Conservation (phyloP, 2,329 filamentous ascomycete species). For the Cryphonectria nitschkei region DNA sequence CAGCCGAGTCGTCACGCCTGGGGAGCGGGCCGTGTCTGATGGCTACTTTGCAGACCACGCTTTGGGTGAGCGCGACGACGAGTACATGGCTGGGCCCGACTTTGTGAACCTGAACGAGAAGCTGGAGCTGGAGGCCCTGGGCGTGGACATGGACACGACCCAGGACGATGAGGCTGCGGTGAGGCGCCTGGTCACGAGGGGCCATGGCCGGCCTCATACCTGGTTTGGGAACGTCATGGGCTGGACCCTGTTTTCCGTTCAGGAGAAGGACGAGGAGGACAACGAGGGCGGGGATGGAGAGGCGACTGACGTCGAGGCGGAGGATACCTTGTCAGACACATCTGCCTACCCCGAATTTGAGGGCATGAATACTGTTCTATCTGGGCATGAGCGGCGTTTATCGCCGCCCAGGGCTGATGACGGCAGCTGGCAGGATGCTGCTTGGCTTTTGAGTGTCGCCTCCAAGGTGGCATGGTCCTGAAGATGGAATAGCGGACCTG, state of each 20-base stretch:
- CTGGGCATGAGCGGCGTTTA: conserved; percentile 47
- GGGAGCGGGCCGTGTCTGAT: conserved; percentile 43
- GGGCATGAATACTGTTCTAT: conserved; percentile 42
- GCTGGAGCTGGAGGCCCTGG: conserved; percentile 60
- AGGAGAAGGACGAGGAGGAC: conserved; percentile 62
- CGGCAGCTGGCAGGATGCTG: conserved; percentile 68
- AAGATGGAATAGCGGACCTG: conserved; percentile 2
- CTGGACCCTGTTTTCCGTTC: conserved; percentile 65
- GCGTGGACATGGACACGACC: conserved; percentile 48
- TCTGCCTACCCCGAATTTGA: conserved; percentile 41
- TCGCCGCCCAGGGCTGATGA: conserved; percentile 56
- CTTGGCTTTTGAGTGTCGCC: conserved; percentile 69
- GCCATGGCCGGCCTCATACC: conserved; percentile 55
- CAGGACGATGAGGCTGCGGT: conserved; percentile 63
- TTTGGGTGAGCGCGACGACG: conserved; percentile 35
- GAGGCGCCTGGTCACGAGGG: conserved; percentile 56
- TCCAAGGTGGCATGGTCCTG: conserved; percentile 51
- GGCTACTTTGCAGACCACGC: conserved; percentile 42
- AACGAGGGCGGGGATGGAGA: conserved; percentile 34
- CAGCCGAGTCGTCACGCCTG: conserved; percentile 50
- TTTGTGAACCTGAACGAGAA: conserved; percentile 66
- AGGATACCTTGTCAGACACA: conserved; percentile 19
- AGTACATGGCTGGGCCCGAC: conserved; percentile 56
- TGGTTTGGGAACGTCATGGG: conserved; percentile 64
- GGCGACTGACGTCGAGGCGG: conserved; percentile 30